These are phyloP conservation scores for Phaffia rhodozyma DNA, from an alignment of 1,284 basidiomycete species.

Conservation along the genomic window DNA sequence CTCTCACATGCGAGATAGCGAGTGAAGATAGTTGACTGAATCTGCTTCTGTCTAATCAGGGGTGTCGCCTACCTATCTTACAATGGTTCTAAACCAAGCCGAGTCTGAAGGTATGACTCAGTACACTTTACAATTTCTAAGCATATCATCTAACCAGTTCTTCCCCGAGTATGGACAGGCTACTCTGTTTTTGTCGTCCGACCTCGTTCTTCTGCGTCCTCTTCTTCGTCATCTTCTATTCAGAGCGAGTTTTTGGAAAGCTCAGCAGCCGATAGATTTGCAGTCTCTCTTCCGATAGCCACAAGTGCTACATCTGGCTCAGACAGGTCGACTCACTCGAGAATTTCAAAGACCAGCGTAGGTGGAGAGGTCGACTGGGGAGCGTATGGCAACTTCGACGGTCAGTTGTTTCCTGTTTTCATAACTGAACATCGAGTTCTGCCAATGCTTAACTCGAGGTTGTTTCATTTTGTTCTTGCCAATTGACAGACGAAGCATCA, in stretches of 20 bases:
- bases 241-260: neutral
- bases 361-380: constrained; percentile 20
- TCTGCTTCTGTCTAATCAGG: constrained; percentile 27
- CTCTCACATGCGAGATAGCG: neutral
- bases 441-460: neutral
- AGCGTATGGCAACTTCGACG: constrained; percentile 3
- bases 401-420: constrained; percentile 13
- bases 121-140: neutral
- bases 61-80: constrained; percentile 69
- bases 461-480: neutral
- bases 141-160: neutral
- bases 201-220: constrained; percentile 40
- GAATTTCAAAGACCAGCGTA: constrained; percentile 17
- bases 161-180: constrained; percentile 40
- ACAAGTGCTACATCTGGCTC: neutral
- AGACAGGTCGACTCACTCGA: neutral
- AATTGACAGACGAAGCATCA: constrained; percentile 4
- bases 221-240: neutral
- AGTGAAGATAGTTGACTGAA: neutral
- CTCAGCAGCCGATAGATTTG: constrained; percentile 51
- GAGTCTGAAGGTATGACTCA: constrained; percentile 54
- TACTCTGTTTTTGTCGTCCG: constrained; percentile 79
- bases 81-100: constrained; percentile 74
- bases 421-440: constrained; percentile 1
- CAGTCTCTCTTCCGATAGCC: constrained; percentile 23